Conservation (phyloP, 495 filamentous ascomycete genomes). For the Neurospora sp. region DNA sequence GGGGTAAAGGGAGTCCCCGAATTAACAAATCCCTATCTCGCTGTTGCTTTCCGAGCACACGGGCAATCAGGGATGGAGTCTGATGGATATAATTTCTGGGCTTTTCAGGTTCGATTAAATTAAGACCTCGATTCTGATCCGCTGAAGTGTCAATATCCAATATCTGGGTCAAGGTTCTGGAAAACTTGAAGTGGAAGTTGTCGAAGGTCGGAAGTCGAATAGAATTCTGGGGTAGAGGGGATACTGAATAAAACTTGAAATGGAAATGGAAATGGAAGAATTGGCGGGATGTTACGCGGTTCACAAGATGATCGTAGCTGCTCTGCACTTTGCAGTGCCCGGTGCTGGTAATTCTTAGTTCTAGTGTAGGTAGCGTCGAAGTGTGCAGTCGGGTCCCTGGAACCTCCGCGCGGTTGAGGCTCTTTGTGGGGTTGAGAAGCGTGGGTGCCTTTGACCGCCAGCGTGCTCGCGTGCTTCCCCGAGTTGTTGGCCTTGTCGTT, state of each 20-base stretch:
- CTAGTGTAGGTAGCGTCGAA: neutral
- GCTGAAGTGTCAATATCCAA: neutral
- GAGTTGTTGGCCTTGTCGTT: neutral
- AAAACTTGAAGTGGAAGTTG: neutral
- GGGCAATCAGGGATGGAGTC: neutral
- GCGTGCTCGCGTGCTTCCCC: neutral
- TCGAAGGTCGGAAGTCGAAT: neutral
- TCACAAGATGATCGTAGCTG: neutral
- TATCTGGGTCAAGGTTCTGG: neutral
- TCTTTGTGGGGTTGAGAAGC: neutral
- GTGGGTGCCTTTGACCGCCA: neutral
- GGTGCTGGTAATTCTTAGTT: neutral
- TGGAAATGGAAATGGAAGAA: neutral
- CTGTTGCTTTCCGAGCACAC: neutral
- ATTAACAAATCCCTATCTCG: neutral
- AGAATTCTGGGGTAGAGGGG: neutral
- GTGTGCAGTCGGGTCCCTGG: neutral
- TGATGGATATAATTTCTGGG: neutral
- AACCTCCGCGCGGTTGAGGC: neutral
- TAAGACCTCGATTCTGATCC: neutral
- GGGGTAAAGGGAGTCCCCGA: neutral
- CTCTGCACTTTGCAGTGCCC: neutral
- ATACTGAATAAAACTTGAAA: neutral
- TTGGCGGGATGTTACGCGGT: neutral
- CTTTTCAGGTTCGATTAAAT: neutral